Evolutionary conservation across 805 yeast genomes (phyloP).

Genomic region (Kockiozyma suomiensis): DNA sequence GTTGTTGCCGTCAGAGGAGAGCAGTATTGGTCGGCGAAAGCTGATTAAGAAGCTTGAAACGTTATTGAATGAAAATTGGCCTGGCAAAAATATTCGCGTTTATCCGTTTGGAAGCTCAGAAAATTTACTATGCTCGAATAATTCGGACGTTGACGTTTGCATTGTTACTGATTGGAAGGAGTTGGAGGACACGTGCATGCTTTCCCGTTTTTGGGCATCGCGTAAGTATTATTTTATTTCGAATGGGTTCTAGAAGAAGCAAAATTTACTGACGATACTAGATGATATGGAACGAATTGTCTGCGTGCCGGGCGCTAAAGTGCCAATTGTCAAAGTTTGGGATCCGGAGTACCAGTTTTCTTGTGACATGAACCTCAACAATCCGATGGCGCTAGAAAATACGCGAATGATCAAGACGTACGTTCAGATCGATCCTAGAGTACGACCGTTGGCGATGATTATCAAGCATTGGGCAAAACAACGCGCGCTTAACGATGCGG

Average conservation of each 20-base stretch:
- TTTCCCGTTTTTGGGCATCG: constrained; percentile 30
- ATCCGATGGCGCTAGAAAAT: constrained; percentile 36
- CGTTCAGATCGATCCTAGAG: constrained; percentile 36
- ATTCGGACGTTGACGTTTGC: constrained; percentile 37
- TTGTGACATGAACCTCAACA: constrained; percentile 39
- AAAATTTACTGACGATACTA: background rate
- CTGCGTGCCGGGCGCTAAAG: constrained; percentile 38
- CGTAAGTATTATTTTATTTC: constrained; percentile 22
- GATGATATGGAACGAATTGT: constrained; percentile 35
- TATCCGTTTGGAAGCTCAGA: constrained; percentile 36
- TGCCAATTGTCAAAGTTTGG: constrained; percentile 38
- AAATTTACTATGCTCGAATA: constrained; percentile 32
- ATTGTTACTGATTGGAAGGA: constrained; percentile 29
- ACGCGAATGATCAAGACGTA: constrained; percentile 36
- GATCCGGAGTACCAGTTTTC: constrained; percentile 35
- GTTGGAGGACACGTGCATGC: constrained; percentile 32
- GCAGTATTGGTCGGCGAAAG: constrained; percentile 15
- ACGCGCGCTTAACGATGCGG: constrained; percentile 38
- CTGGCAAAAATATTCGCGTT: constrained; percentile 29
- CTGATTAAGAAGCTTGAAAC: constrained; percentile 30
- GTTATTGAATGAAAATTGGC: constrained; percentile 32
- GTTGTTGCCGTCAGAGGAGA: constrained; percentile 29
- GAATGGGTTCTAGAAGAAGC: background rate
- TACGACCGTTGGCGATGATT: constrained; percentile 36
- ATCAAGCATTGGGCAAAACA: constrained; percentile 38